phyloP scores from a whole-genome alignment of 2,329 filamentous ascomycete genomes.

The Pyrenophora seminiperda region DNA sequence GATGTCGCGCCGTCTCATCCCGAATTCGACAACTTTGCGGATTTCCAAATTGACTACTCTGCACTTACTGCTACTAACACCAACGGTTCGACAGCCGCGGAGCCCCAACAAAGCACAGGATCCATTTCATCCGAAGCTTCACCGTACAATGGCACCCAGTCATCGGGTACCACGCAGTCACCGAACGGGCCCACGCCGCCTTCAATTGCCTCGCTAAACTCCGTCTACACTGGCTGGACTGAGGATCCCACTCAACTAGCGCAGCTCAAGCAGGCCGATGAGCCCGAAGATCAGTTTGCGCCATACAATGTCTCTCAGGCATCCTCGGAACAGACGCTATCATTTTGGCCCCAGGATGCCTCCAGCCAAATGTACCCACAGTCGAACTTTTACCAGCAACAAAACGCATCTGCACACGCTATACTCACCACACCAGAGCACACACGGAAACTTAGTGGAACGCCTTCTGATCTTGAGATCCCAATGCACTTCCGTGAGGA shows the following conservation, averaged over 20 bases:
- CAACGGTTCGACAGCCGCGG: slow-evolving; percentile 29
- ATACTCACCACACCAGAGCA: slow-evolving; percentile 43
- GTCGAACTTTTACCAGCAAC: slow-evolving; percentile 43
- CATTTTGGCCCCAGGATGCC: slow-evolving; percentile 36
- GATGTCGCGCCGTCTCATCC: slow-evolving; percentile 31
- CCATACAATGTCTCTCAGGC: slow-evolving; percentile 39
- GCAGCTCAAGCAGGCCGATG: slow-evolving; percentile 32
- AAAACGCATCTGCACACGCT: slow-evolving; percentile 45
- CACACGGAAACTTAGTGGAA: slow-evolving; percentile 36
- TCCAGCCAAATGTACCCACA: slow-evolving; percentile 32
- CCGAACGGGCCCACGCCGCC: slow-evolving; percentile 39
- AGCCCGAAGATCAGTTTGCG: slow-evolving; percentile 39
- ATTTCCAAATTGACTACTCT: slow-evolving; percentile 36
- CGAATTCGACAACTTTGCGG: slow-evolving; percentile 31
- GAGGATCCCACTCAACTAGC: slow-evolving; percentile 35
- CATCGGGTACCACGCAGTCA: slow-evolving; percentile 39
- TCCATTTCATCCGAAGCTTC: slow-evolving; percentile 43
- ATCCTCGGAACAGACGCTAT: slow-evolving; percentile 40
- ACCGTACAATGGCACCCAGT: slow-evolving; percentile 44
- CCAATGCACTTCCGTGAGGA: slow-evolving; percentile 41
- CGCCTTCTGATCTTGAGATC: slow-evolving; percentile 40
- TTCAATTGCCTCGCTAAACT: slow-evolving; percentile 45
- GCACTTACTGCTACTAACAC: slow-evolving; percentile 29
- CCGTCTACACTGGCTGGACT: slow-evolving; percentile 46
- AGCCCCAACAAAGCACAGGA: slow-evolving; percentile 38